phyloP scores from a whole-genome alignment of 202 grass and related monocot genomes.

The Cymbopogon flexuosus region DNA sequence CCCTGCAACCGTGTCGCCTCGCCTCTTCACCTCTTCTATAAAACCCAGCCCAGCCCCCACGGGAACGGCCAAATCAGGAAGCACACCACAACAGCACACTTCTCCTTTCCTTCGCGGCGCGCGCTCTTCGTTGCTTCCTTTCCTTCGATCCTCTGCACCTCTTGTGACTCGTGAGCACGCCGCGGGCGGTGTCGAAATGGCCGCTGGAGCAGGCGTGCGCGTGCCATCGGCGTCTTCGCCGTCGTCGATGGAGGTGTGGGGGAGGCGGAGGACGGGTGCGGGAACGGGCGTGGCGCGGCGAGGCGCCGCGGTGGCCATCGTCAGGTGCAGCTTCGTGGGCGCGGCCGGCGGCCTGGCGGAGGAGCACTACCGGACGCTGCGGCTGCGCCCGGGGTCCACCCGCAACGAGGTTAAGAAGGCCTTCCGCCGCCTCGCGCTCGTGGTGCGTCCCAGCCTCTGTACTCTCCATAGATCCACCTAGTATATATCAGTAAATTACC shows the following conservation, averaged over 20 bases:
- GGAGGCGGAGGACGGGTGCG: not conserved
- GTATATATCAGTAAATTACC: no score
- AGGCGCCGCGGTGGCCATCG: not conserved
- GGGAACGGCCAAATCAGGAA: not conserved
- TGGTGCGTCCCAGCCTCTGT: slow-evolving; percentile 21
- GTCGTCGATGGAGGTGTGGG: slow-evolving; percentile 12
- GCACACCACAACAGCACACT: not conserved
- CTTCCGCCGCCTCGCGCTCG: slow-evolving; percentile 68
- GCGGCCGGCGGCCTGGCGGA: slow-evolving; percentile 29
- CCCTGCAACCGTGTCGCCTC: not conserved
- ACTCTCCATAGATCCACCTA: no score
- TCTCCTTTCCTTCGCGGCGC: no score
- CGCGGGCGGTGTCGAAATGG: not conserved
- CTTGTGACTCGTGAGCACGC: not conserved
- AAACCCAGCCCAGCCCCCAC: not conserved
- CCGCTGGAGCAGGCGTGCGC: not conserved
- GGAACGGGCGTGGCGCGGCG: not conserved
- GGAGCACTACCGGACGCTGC: slow-evolving; percentile 59
- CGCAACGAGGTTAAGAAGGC: slow-evolving; percentile 77
- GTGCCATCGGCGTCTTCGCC: not conserved
- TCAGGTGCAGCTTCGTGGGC: slow-evolving; percentile 23
- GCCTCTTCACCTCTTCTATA: not conserved
- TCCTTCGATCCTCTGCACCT: not conserved
- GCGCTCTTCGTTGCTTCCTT: not conserved
- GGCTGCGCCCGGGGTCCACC: slow-evolving; percentile 54